A percentile compares a stretch with the other conserved stretches of the same genome.
These are phyloP conservation scores for Claviceps monticola DNA, from an alignment of 2,329 filamentous ascomycete species.

Conservation along the genomic window DNA sequence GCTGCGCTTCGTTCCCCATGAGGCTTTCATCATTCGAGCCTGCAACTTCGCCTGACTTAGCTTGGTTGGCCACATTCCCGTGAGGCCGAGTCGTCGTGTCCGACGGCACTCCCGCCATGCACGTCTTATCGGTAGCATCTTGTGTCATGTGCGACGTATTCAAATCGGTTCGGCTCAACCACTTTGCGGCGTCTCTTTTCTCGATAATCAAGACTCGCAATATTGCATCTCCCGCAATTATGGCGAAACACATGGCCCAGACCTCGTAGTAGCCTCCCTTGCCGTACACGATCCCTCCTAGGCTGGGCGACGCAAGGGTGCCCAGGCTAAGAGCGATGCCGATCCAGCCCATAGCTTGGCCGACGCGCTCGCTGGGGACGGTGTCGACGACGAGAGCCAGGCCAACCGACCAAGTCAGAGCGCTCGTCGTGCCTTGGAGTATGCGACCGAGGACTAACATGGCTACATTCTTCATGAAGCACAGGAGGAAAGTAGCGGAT, in stretches of 20 bases:
- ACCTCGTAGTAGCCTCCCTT: constrained; percentile 20
- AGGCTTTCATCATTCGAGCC: background rate
- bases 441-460: constrained; percentile 20
- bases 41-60: too few relatives aligned
- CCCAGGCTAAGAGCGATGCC: constrained; percentile 20
- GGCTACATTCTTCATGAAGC: constrained; percentile 16
- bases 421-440: constrained; percentile 20
- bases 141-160: background rate
- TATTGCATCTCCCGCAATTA: constrained; percentile 18
- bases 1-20: background rate
- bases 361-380: constrained; percentile 17
- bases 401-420: constrained; percentile 23
- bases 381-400: constrained; percentile 22
- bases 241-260: constrained; percentile 22
- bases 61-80: too few relatives aligned
- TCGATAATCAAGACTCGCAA: constrained; percentile 21
- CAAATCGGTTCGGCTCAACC: constrained; percentile 7
- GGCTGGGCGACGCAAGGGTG: constrained; percentile 17
- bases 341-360: constrained; percentile 20
- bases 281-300: constrained; percentile 21
- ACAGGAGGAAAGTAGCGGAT: constrained; percentile 19
- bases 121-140: background rate
- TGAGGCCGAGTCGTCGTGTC: too few relatives aligned
- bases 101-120: background rate
- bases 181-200: constrained; percentile 17